Evolutionary conservation across 768 basidiomycete species (phyloP).

Genomic region (Suillus hirtellus): DNA sequence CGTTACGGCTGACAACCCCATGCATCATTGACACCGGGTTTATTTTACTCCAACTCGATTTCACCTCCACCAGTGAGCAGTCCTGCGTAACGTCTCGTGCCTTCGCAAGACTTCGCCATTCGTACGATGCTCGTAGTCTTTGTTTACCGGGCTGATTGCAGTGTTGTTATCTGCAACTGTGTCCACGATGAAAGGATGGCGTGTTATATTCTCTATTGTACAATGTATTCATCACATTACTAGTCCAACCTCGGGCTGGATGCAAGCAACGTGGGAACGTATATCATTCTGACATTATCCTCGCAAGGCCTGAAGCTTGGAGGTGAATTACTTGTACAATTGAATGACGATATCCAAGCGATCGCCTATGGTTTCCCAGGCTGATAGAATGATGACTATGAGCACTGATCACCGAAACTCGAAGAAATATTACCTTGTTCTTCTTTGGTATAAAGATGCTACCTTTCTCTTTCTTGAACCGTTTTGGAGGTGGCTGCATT

Average conservation of each 20-base stretch:
- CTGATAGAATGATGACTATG: background rate
- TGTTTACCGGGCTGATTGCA: background rate
- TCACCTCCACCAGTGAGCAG: background rate
- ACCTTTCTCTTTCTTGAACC: conserved; percentile 34
- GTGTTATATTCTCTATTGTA: background rate
- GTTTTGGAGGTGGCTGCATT: conserved; percentile 31
- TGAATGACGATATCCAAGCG: background rate
- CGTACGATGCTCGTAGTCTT: background rate
- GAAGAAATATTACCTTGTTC: conserved; percentile 23
- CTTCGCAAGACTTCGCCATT: background rate
- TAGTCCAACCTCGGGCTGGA: background rate
- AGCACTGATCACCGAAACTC: background rate
- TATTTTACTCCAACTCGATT: background rate
- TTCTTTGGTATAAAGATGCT: conserved; percentile 68
- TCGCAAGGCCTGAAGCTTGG: background rate
- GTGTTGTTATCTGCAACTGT: background rate
- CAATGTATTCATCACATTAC: background rate
- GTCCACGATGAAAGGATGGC: background rate
- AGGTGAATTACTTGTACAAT: conserved; percentile 1
- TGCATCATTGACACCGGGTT: too few relatives aligned
- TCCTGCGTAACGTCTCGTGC: background rate
- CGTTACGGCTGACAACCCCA: too few relatives aligned
- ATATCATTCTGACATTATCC: background rate
- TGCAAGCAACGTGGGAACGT: background rate
- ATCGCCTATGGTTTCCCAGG: conserved; percentile 5